Evolutionary conservation across 2,329 filamentous ascomycete genomes (phyloP), one percentile per base, ranked within the genome.

Genomic region (Curvularia sp.): DNA sequence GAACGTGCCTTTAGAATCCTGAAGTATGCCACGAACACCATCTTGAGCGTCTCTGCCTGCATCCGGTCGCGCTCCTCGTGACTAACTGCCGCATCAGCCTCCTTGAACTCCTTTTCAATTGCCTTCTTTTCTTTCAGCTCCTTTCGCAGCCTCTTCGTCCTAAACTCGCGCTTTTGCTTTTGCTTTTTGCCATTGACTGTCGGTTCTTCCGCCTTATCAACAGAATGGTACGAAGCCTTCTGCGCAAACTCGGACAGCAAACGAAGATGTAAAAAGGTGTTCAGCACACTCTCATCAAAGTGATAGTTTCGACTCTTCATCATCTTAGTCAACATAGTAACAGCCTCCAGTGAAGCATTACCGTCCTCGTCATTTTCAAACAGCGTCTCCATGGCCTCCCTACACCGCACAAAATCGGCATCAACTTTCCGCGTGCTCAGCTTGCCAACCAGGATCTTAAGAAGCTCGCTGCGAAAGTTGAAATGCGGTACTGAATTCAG

Each of bases 21-120:
- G 78, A 99, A 98, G 80, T 99, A 99, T 2, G 89, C 90, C 15
- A 91, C 91, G 74, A 99, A 99, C 10, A 99, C 95, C 58, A 97
- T 84, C 80, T 98, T 99, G 51, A 99, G 81, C 1, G 93, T 97
- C 78, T 99, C 96, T 5, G 92, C 90, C 78, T 99, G 95, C 85
- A 96, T 95, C 68, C 89, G 88, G 72, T 98, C 95, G 51, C 92
- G 87, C 77, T 97, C 93, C 77, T 99, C 94, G 71, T 97, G 91
- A 66, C 88, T 91, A 60, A 98, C 94, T 4, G 91, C 84, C 2
- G 95, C 95, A 75, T 98, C 93, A 1, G 95, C 94, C 71, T 94
- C 88, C 46, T 88, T 88, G 89, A 99, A 93, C 70, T 98, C 94
- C 76, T 97, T 96, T 66, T 96, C 91, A 1, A 97, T 86, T 0